Percentiles rank a stretch among this genome's conserved stretches.
Evolutionary conservation across 2,329 filamentous ascomycete species (phyloP).

Genomic region (Claviceps capensis): DNA sequence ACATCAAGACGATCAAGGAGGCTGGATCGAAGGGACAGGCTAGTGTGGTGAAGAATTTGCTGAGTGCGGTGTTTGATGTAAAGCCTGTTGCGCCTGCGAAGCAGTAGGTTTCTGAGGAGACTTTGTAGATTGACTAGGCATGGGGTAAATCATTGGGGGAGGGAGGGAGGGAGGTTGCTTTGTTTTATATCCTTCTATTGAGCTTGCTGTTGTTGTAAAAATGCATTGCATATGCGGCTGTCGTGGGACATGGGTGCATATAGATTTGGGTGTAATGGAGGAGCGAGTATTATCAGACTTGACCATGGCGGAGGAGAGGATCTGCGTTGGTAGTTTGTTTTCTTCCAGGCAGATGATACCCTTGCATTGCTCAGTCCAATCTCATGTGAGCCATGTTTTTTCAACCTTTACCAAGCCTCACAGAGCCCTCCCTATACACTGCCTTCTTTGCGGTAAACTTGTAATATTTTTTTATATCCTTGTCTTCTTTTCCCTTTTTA

Average conservation of each 20-base stretch:
- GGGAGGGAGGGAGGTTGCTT: not conserved
- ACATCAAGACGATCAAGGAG: constrained; percentile 70
- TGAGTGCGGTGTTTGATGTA: constrained; percentile 74
- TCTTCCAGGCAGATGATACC: not conserved
- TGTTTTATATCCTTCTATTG: not conserved
- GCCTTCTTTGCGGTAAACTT: too few relatives aligned
- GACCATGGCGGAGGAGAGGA: too few relatives aligned
- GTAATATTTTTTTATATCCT: too few relatives aligned
- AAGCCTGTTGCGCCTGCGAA: constrained; percentile 46
- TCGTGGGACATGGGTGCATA: not conserved
- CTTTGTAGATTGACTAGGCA: too few relatives aligned
- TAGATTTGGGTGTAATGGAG: not conserved
- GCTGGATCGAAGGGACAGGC: constrained; percentile 68
- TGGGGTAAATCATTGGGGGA: not conserved
- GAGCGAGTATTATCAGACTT: not conserved
- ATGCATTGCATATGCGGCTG: not conserved
- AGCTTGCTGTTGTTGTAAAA: not conserved
- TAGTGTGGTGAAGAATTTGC: constrained; percentile 69
- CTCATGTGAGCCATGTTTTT: too few relatives aligned
- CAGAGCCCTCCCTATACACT: too few relatives aligned
- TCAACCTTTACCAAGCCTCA: too few relatives aligned
- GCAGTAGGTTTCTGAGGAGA: constrained; percentile 10
- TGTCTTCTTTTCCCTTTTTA: too few relatives aligned
- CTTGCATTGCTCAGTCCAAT: too few relatives aligned
- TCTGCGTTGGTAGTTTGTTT: not conserved